Evolutionary conservation across 1,284 basidiomycete genomes (phyloP), one percentile per base, ranked within the genome.

Genomic region (Phylloboletellus chloephorus): DNA sequence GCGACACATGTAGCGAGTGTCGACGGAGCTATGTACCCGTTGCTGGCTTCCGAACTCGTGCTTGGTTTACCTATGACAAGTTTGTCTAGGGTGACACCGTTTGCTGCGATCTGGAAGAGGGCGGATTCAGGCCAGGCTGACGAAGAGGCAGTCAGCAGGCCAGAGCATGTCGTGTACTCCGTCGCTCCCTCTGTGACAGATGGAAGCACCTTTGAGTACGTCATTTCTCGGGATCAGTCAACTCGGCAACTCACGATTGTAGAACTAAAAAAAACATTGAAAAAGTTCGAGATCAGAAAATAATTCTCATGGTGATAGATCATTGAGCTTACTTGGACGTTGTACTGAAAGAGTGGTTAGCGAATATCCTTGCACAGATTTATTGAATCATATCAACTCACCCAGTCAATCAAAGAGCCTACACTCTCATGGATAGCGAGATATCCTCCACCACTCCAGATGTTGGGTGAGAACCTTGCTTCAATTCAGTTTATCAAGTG

Each of bases 41-140:
- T 80, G 49, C 41, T 68, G 3, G 79, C 79, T 52, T 79, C 78
- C 7, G 66, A 56, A 5, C 65, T 26, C 4, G 58, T 67, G 0
- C 67, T 79, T 0, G 80, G 81, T 61, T 84, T 84, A 4, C 82
- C 82, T 41, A 84, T 77, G 43, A 76, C 66, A 38, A 76, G 54
- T 56, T 77, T 76, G 57, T 68, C 54, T 13, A 77, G 54, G 3
- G 67, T 53, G 5, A 82, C 69, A 25, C 78, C 78, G 33, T 64
- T 72, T 4, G 68, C 67, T 8, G 72, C 67, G 49, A 84, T 83
- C 57, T 84, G 69, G 66, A 83, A 82, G n/a, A 83, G 42, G 0
- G 69, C 56, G 0, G 67, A 65, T 42, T 68, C 33, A 11, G 57
- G 73, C 63, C 64, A 76, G 5, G 56, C 44, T 41, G 62, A 59